Evolutionary conservation across 305 asterid genomes (phyloP), one percentile per base, ranked within the genome.

Genomic region (Plantago lanceolata): DNA sequence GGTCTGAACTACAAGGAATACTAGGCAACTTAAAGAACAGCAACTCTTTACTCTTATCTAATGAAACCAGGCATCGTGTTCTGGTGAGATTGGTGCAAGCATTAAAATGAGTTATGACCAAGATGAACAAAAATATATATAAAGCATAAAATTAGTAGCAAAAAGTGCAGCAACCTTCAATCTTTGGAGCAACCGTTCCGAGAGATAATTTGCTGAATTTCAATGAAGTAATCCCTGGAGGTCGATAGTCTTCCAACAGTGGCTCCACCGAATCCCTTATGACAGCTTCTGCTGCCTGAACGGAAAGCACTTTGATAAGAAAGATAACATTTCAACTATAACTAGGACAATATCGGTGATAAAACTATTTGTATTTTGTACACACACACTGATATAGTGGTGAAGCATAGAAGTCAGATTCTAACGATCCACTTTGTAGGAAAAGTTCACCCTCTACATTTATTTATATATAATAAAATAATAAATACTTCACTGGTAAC

Each of bases 131-230:
- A 47, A 40, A 48, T 19, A n/a, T 11, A 52, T 28, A 35, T 13
- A 14, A 26, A 26, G 51, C 18, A 44, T 35, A 47, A 19, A 47
- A 48, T 65, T 57, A 29, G 24, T 20, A 19, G 58, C 53, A 51
- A 65, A 65, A 56, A 59, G 68, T 57, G 62, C 29, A 29, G 37
- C 50, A 76, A 93, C 99, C 99, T 88, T 93, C 99, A 71, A 93
- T 87, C 71, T 93, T 93, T 33, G 99, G 99, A 59, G 98, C 97
- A 79, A 93, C 98, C 51, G 94, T 89, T 76, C 98, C 98, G 60
- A 93, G 95, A 64, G 97, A 82, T 65, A 93, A 71, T 79, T 87
- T 93, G 79, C 85, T 84, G 84, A 93, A 93, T 72, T 89, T 89
- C 80, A 93, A 71, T 48, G 96, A 89, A 21, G 89, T 82, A 54